Conservation (phyloP, 176 grass and related monocot genomes). For the Phoenix roebelenii region DNA sequence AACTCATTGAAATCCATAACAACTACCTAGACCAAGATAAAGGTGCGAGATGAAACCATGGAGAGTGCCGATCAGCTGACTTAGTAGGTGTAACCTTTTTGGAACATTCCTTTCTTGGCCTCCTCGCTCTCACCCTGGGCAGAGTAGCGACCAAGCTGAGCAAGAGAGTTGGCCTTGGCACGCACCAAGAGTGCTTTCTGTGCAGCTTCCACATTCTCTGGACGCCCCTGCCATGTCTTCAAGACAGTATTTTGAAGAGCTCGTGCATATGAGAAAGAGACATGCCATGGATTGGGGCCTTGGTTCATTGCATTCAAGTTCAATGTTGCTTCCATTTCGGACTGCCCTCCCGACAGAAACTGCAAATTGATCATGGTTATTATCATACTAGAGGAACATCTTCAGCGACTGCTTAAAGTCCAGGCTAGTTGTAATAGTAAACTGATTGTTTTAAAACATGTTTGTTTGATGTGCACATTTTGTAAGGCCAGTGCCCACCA, state of each 20-base stretch:
- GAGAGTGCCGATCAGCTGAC: neutral
- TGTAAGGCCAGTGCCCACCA: no score
- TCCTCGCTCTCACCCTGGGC: constrained; percentile 56
- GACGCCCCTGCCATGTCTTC: constrained; percentile 85
- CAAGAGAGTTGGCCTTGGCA: constrained; percentile 69
- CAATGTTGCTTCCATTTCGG: constrained; percentile 72
- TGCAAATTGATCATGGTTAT: constrained; percentile 10
- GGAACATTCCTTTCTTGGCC: constrained; percentile 93
- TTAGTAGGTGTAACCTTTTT: constrained; percentile 95
- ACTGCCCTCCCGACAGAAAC: constrained; percentile 97
- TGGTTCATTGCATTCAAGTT: constrained; percentile 98
- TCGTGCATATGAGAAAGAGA: constrained; percentile 90
- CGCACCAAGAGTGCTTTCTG: constrained; percentile 62
- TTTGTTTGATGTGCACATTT: no score
- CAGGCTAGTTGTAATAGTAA: no score
- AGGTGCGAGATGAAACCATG: no score
- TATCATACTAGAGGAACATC: no score
- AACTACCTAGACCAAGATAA: no score
- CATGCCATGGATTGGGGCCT: constrained; percentile 72
- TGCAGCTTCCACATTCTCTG: constrained; percentile 58
- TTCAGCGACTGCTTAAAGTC: no score
- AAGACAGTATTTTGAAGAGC: constrained; percentile 84
- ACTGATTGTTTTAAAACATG: no score
- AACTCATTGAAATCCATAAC: no score
- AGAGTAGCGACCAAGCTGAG: constrained; percentile 71